phyloP scores from a whole-genome alignment of 2,329 filamentous ascomycete species.

The Fusarium robinianum region DNA sequence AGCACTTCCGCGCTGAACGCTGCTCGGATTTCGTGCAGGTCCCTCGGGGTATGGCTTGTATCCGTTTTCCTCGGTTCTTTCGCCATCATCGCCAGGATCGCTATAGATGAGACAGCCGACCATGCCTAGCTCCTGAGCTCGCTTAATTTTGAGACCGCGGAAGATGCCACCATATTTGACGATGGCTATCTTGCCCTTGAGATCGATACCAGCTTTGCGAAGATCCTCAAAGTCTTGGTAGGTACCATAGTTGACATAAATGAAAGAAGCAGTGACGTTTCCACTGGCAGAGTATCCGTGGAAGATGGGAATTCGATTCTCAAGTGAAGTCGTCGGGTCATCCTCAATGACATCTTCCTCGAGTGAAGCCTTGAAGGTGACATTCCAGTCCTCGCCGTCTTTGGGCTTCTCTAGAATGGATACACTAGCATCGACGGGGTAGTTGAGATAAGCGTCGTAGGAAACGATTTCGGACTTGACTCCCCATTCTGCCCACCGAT shows the following conservation, averaged over 20 bases:
- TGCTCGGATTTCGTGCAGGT: conserved; percentile 83
- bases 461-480: conserved; percentile 65
- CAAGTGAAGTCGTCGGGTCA: conserved; percentile 75
- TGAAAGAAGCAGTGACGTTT: conserved; percentile 85
- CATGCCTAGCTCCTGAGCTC: conserved; percentile 89
- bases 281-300: conserved; percentile 93
- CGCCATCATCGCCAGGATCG: conserved; percentile 87
- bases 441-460: conserved; percentile 80
- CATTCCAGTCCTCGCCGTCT: conserved; percentile 53
- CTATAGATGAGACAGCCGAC: conserved; percentile 82
- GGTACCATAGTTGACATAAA: conserved; percentile 91
- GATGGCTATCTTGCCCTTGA: conserved; percentile 85
- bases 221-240: conserved; percentile 86
- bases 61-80: conserved; percentile 80
- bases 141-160: conserved; percentile 88
- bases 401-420: conserved; percentile 60
- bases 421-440: conserved; percentile 71
- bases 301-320: conserved; percentile 82
- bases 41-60: conserved; percentile 80
- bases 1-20: conserved; percentile 86
- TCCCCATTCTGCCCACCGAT: conserved; percentile 74
- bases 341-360: conserved; percentile 84
- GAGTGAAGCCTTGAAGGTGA: conserved; percentile 78
- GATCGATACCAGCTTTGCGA: conserved; percentile 70
- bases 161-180: conserved; percentile 86